phyloP scores from a whole-genome alignment of 768 basidiomycete species.

The Mycena olivaceomarginata region DNA sequence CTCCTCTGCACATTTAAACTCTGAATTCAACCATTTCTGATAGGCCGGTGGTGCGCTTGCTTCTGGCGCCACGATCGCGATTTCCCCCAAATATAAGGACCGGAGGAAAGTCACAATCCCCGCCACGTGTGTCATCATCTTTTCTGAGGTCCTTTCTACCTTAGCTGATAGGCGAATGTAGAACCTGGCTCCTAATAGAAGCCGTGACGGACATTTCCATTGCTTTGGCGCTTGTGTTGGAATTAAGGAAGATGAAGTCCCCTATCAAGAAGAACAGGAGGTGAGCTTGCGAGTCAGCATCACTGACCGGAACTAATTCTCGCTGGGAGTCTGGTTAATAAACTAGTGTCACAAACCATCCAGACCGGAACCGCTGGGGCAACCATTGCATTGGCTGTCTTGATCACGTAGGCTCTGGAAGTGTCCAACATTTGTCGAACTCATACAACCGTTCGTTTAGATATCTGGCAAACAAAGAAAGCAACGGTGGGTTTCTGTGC shows the following conservation, averaged over 20 bases:
- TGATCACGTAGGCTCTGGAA: constrained; percentile 19
- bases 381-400: constrained; percentile 19
- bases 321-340: neutral
- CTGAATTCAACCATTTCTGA: neutral
- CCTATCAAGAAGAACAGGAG: neutral
- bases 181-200: constrained; percentile 16
- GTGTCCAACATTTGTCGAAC: neutral
- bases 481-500: neutral
- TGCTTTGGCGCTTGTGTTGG: neutral
- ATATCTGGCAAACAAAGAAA: neutral
- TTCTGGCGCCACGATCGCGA: neutral
- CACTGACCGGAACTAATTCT: neutral
- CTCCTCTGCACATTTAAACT: neutral
- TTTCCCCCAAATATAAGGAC: neutral
- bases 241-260: neutral
- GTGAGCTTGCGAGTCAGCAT: neutral
- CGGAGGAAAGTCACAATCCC: neutral
- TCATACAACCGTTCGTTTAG: neutral
- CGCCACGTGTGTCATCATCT: neutral
- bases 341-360: constrained; percentile 10
- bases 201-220: constrained; percentile 7
- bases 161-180: constrained; percentile 14
- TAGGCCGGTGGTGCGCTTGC: neutral
- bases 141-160: neutral
- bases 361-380: constrained; percentile 18